These are phyloP conservation scores for Tylopilus balloui DNA, from an alignment of 768 basidiomycete species.

Conservation along the genomic window DNA sequence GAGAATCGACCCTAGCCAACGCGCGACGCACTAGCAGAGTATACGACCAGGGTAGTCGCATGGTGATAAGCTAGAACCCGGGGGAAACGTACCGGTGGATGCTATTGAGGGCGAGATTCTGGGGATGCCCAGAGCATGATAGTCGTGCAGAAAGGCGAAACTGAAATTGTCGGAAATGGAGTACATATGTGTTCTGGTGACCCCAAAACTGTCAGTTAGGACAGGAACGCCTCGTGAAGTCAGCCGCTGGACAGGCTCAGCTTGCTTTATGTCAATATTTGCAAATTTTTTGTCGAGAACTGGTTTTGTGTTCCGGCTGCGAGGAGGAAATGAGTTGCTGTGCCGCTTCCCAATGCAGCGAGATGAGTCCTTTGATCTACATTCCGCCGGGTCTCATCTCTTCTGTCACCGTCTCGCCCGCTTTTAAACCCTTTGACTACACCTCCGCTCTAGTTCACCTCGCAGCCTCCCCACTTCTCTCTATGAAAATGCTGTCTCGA, in stretches of 20 bases:
- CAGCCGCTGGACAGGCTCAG: slow-evolving; percentile 1
- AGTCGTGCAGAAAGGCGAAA: neutral
- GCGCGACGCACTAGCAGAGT: slow-evolving; percentile 4
- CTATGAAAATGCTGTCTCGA: slow-evolving; percentile 11
- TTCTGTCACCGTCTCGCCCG: neutral
- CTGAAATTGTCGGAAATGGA: slow-evolving; percentile 4
- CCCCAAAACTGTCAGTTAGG: slow-evolving; percentile 33
- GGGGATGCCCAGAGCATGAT: slow-evolving; percentile 10
- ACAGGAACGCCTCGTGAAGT: slow-evolving; percentile 21
- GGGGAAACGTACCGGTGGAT: neutral
- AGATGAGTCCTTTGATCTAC: slow-evolving; percentile 17
- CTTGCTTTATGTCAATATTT: slow-evolving; percentile 28
- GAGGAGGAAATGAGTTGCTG: neutral
- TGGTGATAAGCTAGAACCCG: slow-evolving; percentile 9
- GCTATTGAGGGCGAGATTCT: neutral
- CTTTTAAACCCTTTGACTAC: slow-evolving; percentile 8
- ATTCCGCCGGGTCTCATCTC: neutral
- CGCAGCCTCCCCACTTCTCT: slow-evolving; percentile 5
- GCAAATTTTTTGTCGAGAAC: slow-evolving; percentile 9
- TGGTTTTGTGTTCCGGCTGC: neutral
- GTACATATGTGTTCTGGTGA: slow-evolving; percentile 5
- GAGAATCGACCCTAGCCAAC: slow-evolving; percentile 18
- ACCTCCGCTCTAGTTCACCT: slow-evolving; percentile 4
- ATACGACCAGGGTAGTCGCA: neutral
- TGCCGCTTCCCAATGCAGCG: slow-evolving; percentile 8